Evolutionary conservation across 2,329 filamentous ascomycete genomes (phyloP), one percentile per base, ranked within the genome.

Genomic region (Claviceps lovelessii): DNA sequence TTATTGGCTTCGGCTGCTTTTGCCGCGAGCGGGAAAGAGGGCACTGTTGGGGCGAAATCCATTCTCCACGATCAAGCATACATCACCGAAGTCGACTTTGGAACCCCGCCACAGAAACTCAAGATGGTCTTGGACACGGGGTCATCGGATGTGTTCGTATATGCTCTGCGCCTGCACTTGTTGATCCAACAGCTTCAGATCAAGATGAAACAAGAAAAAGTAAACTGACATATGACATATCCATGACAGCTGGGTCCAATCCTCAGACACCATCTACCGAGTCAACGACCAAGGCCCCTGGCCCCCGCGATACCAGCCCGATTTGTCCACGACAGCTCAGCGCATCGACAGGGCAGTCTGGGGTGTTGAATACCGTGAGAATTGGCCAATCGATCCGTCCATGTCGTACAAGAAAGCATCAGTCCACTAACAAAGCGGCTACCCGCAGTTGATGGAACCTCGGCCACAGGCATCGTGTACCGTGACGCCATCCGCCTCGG

Each of bases 131-230:
- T 79, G 29, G 77, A 79, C 59, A 79, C 76, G 2, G 78, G 77
- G 11, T 80, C 77, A 8, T 70, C 73, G 10, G 78, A 80, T 56
- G 67, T 78, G 84, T 93, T 77, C 78, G 85, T 81, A 49, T 10
- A 23, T 17, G 17, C 15, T 44, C 19, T 17, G 23, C 11, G 31
- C 28, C 31, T 9, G 31, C 31, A 33, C 9, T 9, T 9, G 31
- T 33, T 33, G 35, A 37, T 37, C 7, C 35, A 37, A 37, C 10
- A 37, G 9, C 35, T 11, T 13, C 35, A 37, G 17, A 15, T 15
- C 37, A 17, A 41, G 37, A 41, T 23, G 13, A 37, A 55, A 10
- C 10, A 13, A 23, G 4, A 33, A 33, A 46, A 28, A 11, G 35
- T 3, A 6, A 28, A 13, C 58, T 61, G 31, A 59, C 48, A 29